Conservation (phyloP, 768 basidiomycete genomes). For the Leucocoprinus sp. region DNA sequence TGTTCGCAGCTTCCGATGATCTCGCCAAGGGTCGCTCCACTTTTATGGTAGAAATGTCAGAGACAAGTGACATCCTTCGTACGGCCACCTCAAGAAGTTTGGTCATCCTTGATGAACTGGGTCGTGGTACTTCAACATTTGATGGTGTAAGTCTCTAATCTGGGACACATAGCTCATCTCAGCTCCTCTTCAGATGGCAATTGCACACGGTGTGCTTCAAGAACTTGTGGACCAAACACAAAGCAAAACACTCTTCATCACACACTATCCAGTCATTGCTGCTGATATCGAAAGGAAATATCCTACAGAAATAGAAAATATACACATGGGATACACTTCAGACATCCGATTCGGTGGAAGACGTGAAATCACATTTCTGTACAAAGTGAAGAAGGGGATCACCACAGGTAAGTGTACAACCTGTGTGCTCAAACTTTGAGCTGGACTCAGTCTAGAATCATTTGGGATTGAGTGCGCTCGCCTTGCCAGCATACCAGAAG, state of each 20-base stretch:
- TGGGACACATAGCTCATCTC: background rate
- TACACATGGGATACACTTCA: slow-evolving; percentile 82
- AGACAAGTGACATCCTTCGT: slow-evolving; percentile 84
- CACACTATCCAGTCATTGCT: slow-evolving; percentile 89
- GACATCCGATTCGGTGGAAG: slow-evolving; percentile 63
- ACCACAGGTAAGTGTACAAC: slow-evolving; percentile 37
- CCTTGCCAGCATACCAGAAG: slow-evolving; percentile 74
- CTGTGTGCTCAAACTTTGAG: background rate
- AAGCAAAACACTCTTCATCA: slow-evolving; percentile 85
- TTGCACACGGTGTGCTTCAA: slow-evolving; percentile 74
- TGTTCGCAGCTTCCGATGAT: slow-evolving; percentile 69
- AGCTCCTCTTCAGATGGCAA: slow-evolving; percentile 56
- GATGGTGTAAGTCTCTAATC: slow-evolving; percentile 54
- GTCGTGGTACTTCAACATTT: slow-evolving; percentile 86
- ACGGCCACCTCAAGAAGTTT: slow-evolving; percentile 68
- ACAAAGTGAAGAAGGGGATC: slow-evolving; percentile 62
- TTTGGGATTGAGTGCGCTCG: slow-evolving; percentile 92
- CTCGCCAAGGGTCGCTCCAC: slow-evolving; percentile 81
- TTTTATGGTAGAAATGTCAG: slow-evolving; percentile 96
- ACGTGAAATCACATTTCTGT: slow-evolving; percentile 82
- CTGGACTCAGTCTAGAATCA: slow-evolving; percentile 37
- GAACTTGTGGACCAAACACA: slow-evolving; percentile 50
- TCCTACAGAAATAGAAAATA: slow-evolving; percentile 56
- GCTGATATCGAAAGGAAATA: slow-evolving; percentile 51
- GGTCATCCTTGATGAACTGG: slow-evolving; percentile 86